Conservation (phyloP, 495 filamentous ascomycete genomes). For the Achaetomiella virescens region DNA sequence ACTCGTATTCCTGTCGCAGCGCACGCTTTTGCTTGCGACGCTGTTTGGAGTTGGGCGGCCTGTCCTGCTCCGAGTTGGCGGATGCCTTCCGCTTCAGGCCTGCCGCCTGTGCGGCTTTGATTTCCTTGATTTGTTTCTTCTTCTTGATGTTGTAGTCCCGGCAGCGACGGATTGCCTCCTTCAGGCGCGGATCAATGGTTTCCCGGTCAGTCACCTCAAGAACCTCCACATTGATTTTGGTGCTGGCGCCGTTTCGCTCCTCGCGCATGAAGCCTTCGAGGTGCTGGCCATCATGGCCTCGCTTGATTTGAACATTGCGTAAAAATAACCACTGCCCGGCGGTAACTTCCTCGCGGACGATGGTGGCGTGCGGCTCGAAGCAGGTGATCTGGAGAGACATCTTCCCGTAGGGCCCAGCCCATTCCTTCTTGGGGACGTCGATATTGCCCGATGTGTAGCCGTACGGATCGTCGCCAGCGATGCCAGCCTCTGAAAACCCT, state of each 20-base stretch:
- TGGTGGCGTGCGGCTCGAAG: slow-evolving; percentile 61
- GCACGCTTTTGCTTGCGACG: slow-evolving; percentile 4
- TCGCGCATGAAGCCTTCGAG: slow-evolving; percentile 69
- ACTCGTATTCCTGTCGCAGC: slow-evolving; percentile 21
- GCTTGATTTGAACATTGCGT: slow-evolving; percentile 67
- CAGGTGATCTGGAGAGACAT: slow-evolving; percentile 65
- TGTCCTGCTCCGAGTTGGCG: slow-evolving; percentile 15
- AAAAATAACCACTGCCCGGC: slow-evolving; percentile 57
- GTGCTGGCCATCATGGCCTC: slow-evolving; percentile 40
- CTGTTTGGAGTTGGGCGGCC: slow-evolving; percentile 19
- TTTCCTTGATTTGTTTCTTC: slow-evolving; percentile 41
- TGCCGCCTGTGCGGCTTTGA: slow-evolving; percentile 17
- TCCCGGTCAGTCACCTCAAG: slow-evolving; percentile 24
- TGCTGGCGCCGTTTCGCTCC: slow-evolving; percentile 45
- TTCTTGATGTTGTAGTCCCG: slow-evolving; percentile 53
- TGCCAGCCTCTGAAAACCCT: slow-evolving; percentile 28
- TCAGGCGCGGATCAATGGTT: slow-evolving; percentile 48
- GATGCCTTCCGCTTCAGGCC: slow-evolving; percentile 27
- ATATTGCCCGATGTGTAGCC: slow-evolving; percentile 21
- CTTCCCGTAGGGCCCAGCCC: slow-evolving; percentile 75
- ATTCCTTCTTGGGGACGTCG: slow-evolving; percentile 27
- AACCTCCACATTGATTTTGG: slow-evolving; percentile 46
- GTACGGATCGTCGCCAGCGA: slow-evolving; percentile 23
- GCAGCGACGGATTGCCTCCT: slow-evolving; percentile 57
- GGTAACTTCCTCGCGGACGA: slow-evolving; percentile 49